Evolutionary conservation across 2,329 filamentous ascomycete genomes (phyloP), one percentile per base, ranked within the genome.

Genomic region (Lachnellula arida): DNA sequence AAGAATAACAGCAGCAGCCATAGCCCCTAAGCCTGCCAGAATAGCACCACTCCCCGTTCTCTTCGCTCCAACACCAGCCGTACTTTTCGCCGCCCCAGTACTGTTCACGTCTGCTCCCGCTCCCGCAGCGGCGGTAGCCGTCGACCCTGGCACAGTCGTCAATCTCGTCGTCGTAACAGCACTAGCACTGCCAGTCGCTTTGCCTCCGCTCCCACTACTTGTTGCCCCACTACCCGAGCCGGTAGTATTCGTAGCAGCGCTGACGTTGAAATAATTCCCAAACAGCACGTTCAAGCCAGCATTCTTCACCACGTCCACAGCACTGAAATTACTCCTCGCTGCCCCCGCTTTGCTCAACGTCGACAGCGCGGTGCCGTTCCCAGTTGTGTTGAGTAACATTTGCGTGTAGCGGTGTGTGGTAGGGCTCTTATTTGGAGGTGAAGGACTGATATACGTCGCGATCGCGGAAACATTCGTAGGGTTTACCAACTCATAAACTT

Each of bases 351-450:
- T 53, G 11, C 25, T 51, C 14, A 62, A 19, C 5, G 55, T 53
- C 2, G 54, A 34, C 1, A 61, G 17, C 5, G 51, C 49, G 6
- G 43, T 40, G 22, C 46, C 52, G 23, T 57, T 58, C 4, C 48
- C 54, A 1, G 65, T 65, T 1, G 64, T 67, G 46, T 68, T 64
- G 47, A 68, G 53, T 2, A 68, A 54, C 3, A 68, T 22, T 51
- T 67, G 63, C 0, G 60, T 61, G 46, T 68, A 68, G 35, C 66
- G 54, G 49, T 68, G 66, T 2, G 64, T 62, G 6, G 58, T 56
- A 3, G 65, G 65, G 5, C 55, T 58, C 19, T 56, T 55, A 34
- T 63, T 58, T 7, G 66, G 66, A 23, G 66, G 66, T 2, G 56
- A 58, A 4, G 66, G 66, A 15, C 57, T 55, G 22, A 62, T 49